A percentile compares a stretch with the other conserved stretches of the same genome.
phyloP scores from a whole-genome alignment of 257 asterid genomes.

The Rehmannia glutinosa region DNA sequence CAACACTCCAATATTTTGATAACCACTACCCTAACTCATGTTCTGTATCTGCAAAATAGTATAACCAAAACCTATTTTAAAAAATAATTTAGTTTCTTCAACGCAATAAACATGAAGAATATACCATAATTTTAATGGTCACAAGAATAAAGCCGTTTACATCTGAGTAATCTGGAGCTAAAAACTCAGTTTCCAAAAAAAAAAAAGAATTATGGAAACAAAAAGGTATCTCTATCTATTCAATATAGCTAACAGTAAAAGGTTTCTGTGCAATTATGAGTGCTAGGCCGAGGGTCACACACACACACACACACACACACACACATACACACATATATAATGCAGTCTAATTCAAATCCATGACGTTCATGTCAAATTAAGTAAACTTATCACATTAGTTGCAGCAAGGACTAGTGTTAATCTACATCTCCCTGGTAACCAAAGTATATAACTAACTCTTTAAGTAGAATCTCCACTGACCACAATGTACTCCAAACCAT shows the following conservation, averaged over 20 bases:
- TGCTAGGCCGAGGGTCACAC: not conserved
- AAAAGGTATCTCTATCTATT: not conserved
- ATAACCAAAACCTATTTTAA: not conserved
- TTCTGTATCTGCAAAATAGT: not conserved
- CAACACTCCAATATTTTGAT: not conserved
- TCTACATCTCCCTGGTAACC: not conserved
- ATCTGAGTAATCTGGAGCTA: too few relatives aligned
- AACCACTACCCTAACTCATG: not conserved
- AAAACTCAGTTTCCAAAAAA: too few relatives aligned
- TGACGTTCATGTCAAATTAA: not conserved
- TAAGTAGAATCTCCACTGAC: not conserved
- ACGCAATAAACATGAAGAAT: too few relatives aligned
- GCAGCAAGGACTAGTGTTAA: not conserved
- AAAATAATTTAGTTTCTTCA: too few relatives aligned
- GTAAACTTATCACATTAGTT: not conserved
- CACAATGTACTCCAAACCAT: too few relatives aligned
- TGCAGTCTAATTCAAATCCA: not conserved
- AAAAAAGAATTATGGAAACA: too few relatives aligned
- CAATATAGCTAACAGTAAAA: not conserved
- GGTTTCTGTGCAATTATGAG: not conserved
- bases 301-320: too few relatives aligned
- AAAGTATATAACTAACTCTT: not conserved
- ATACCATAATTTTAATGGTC: too few relatives aligned
- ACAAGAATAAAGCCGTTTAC: not conserved
- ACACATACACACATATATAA: too few relatives aligned